Evolutionary conservation across 2,329 filamentous ascomycete genomes (phyloP).

Genomic region (Diplodia sapinea): DNA sequence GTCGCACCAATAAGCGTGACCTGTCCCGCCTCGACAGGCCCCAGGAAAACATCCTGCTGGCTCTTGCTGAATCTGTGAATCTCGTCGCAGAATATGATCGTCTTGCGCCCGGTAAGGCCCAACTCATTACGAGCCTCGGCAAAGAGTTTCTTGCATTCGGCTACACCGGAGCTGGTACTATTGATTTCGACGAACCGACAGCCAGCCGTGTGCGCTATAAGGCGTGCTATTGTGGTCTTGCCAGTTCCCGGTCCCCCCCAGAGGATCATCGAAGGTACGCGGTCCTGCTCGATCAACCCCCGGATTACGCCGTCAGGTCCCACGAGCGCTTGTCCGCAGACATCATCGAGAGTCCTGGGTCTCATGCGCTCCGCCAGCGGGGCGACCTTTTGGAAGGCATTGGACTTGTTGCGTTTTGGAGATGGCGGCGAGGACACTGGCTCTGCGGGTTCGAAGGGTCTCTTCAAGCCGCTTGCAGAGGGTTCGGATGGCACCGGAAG

Average conservation of each 20-base stretch:
- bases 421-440: constrained; percentile 46
- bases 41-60: constrained; percentile 94
- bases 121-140: constrained; percentile 81
- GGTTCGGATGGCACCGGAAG: constrained; percentile 8
- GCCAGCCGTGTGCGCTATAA: constrained; percentile 82
- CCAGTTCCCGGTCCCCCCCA: constrained; percentile 85
- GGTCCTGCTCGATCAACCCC: constrained; percentile 81
- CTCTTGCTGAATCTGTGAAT: constrained; percentile 90
- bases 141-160: constrained; percentile 92
- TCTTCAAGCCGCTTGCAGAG: neutral
- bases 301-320: constrained; percentile 83
- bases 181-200: constrained; percentile 95
- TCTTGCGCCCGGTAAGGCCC: constrained; percentile 81
- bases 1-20: constrained; percentile 94
- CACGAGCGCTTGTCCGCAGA: constrained; percentile 90
- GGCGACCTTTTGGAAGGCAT: constrained; percentile 68
- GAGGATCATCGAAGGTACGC: constrained; percentile 92
- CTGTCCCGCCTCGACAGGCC: constrained; percentile 86
- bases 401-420: constrained; percentile 65
- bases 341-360: constrained; percentile 79
- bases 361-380: constrained; percentile 95
- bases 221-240: constrained; percentile 90
- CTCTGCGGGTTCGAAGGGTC: constrained; percentile 3
- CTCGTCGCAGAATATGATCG: constrained; percentile 97
- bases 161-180: constrained; percentile 84